These are phyloP conservation scores for Eruca vesicaria DNA, from an alignment of 441 rosid species.

Conservation along the genomic window DNA sequence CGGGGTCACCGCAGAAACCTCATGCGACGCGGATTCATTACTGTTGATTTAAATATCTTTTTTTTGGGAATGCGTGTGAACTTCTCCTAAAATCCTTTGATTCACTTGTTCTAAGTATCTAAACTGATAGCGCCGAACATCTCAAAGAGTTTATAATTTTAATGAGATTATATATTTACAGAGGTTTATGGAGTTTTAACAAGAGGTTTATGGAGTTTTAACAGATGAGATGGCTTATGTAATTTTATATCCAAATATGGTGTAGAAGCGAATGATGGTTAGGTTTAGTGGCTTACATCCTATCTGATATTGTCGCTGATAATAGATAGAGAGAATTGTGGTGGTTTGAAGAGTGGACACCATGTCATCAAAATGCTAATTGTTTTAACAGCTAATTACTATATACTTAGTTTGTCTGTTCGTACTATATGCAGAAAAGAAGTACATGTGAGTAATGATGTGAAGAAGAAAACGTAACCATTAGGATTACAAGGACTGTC, in stretches of 20 bases:
- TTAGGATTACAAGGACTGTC: conserved; percentile 1
- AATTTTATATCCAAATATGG: conserved; percentile 32
- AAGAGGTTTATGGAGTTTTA: background rate
- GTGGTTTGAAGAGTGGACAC: conserved; percentile 40
- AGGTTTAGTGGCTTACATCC: conserved; percentile 40
- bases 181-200: background rate
- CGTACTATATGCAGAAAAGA: conserved; percentile 19
- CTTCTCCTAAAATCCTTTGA: too few species aligned
- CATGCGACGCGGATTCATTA: too few species aligned
- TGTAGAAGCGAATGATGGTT: conserved; percentile 34
- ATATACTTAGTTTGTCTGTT: background rate
- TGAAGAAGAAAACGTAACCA: background rate
- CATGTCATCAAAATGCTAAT: conserved; percentile 21
- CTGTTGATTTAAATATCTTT: too few species aligned
- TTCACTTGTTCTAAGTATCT: too few species aligned
- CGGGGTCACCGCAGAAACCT: too few species aligned
- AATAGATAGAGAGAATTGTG: conserved; percentile 17
- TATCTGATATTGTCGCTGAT: conserved; percentile 26
- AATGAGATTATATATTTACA: too few species aligned
- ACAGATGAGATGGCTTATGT: background rate
- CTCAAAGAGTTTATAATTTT: too few species aligned
- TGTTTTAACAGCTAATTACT: background rate
- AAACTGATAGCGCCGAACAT: too few species aligned
- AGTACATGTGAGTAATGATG: conserved; percentile 9
- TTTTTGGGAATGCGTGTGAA: too few species aligned